These are phyloP conservation scores for Hortaea sp. DNA, from an alignment of 2,329 filamentous ascomycete species.

Conservation along the genomic window DNA sequence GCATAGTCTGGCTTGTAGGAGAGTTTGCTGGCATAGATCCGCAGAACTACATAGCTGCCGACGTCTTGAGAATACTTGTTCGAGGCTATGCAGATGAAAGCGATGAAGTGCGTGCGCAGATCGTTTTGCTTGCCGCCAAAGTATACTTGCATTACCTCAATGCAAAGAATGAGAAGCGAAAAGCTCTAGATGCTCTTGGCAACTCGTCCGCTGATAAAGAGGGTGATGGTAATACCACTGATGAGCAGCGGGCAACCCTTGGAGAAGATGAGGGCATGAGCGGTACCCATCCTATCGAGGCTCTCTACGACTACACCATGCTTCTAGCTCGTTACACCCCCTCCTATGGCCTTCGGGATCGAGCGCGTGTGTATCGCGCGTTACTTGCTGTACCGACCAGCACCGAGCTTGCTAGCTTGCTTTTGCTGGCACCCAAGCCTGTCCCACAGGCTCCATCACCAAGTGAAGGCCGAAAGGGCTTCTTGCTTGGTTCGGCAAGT, in stretches of 20 bases:
- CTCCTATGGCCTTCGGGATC: conserved; percentile 89
- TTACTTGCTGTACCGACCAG: conserved; percentile 65
- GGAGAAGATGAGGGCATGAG: conserved; percentile 25
- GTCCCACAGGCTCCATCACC: conserved; percentile 85
- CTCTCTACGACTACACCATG: conserved; percentile 76
- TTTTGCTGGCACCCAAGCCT: conserved; percentile 88
- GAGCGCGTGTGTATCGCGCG: conserved; percentile 76
- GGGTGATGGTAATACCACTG: conserved; percentile 11
- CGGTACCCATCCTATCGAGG: conserved; percentile 55
- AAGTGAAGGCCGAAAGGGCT: conserved; percentile 68
- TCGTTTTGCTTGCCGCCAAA: conserved; percentile 87
- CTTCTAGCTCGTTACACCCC: conserved; percentile 84
- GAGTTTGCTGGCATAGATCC: conserved; percentile 72
- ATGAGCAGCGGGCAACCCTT: conserved; percentile 10
- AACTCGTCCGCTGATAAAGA: conserved; percentile 9
- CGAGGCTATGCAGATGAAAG: conserved; percentile 77
- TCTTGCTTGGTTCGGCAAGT: conserved; percentile 73
- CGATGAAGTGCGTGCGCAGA: conserved; percentile 80
- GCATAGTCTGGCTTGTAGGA: conserved; percentile 94
- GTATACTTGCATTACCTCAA: conserved; percentile 87
- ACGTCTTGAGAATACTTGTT: conserved; percentile 78
- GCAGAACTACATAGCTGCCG: conserved; percentile 82
- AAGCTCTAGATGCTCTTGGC: conserved; percentile 17
- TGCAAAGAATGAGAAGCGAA: conserved; percentile 37
- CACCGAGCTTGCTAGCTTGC: conserved; percentile 76